Percentiles rank a stretch among this genome's conserved stretches.
phyloP scores from a whole-genome alignment of 495 filamentous ascomycete genomes.

The Rostrohypoxylon terebratum region DNA sequence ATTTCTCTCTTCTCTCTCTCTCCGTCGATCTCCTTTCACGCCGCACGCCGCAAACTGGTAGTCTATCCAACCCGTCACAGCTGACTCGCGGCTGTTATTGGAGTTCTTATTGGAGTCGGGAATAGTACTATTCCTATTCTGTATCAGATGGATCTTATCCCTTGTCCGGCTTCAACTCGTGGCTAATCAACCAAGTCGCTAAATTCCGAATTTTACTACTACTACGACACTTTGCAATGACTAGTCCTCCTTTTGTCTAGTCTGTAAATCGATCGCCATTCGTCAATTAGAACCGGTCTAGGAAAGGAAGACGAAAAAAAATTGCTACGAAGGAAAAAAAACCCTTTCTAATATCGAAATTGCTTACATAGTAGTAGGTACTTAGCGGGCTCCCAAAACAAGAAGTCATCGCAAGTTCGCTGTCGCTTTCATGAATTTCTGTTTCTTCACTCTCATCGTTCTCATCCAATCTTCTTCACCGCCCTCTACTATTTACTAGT shows the following conservation, averaged over 20 bases:
- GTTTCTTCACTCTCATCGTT: slow-evolving; percentile 25
- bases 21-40: slow-evolving; percentile 16
- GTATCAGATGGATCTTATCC: neutral
- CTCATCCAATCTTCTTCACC: slow-evolving; percentile 1
- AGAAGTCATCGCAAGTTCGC: slow-evolving; percentile 39
- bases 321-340: neutral
- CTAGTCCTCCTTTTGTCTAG: slow-evolving; percentile 23
- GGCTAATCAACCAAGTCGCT: slow-evolving; percentile 20
- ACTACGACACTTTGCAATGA: slow-evolving; percentile 28
- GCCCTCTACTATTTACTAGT: slow-evolving; percentile 2
- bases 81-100: slow-evolving; percentile 19
- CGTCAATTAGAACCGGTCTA: slow-evolving; percentile 39
- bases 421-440: slow-evolving; percentile 10
- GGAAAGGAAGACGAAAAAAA: slow-evolving; percentile 8
- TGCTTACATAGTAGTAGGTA: slow-evolving; percentile 37
- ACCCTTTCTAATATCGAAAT: slow-evolving; percentile 30
- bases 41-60: slow-evolving; percentile 19
- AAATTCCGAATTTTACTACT: slow-evolving; percentile 39
- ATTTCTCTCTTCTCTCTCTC: neutral
- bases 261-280: slow-evolving; percentile 23
- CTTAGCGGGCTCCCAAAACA: slow-evolving; percentile 31
- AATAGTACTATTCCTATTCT: slow-evolving; percentile 18
- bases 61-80: neutral
- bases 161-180: slow-evolving; percentile 9
- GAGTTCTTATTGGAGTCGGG: neutral